Base-by-base conservation (phyloP, 2,329 filamentous ascomycete species). In the Rhynchosporium secalis region DNA sequence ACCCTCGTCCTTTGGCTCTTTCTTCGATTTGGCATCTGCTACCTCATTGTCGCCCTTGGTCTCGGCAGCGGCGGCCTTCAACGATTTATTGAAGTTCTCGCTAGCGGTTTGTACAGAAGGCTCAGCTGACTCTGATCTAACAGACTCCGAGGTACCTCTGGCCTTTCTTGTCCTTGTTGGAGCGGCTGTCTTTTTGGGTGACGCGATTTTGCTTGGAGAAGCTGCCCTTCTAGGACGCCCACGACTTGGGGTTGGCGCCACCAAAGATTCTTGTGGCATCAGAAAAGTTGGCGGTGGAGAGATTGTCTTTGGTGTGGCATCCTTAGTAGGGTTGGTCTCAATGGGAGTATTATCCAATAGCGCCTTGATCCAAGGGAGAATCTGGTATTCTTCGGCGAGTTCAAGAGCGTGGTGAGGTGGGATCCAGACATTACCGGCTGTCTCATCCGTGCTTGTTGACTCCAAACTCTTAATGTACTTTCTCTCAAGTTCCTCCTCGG, bases 371-470 rank as follows among this genome's bases (percentile, higher is more conserved):
- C 95, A 99, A 49, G 89, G 82, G 55, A 83, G 78, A 75, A 98
- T 92, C 61, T 85, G 83, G 75, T 98, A 99, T 76, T 98, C 93
- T 51, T 90, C 86, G 57, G 94, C 91, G 12, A 99, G 83, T 62
- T 84, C 79, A 49, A 99, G 83, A 41, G 95, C 95, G 85, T 86
- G 78, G 68, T 88, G 82, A 5, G 94, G 92, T 52, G 92, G 86
- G 56, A 98, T 93, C 95, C 95, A 99, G 58, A 99, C 86, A 76
- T 97, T 99, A 51, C 95, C 95, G 31, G 95, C 95, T 36, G 95
- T 92, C 80, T 98, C 95, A 74, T 98, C 93, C 61, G 83, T 83
- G 70, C 92, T 96, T 9, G 93, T 96, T 36, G 89, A 89, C 40
- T 85, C 78, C 33, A 95, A 86, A 6, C 84, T 85, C 79, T 96